These are phyloP conservation scores for Aureobasidium musti DNA, from an alignment of 2,329 filamentous ascomycete genomes.

Conservation along the genomic window DNA sequence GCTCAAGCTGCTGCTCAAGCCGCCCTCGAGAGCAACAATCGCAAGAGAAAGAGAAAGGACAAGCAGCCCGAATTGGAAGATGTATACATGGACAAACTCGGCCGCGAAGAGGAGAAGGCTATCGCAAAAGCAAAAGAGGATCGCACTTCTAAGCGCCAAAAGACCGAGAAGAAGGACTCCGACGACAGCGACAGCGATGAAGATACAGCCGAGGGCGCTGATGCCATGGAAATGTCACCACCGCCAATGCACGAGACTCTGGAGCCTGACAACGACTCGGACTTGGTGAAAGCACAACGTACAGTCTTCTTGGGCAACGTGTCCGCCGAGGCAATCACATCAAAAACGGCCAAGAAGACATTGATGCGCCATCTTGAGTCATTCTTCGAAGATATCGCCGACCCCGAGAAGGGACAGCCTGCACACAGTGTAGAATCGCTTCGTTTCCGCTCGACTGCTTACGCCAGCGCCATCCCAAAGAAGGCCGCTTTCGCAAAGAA, in stretches of 20 bases:
- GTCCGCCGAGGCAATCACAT: slow-evolving; percentile 76
- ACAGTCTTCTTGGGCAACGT: slow-evolving; percentile 95
- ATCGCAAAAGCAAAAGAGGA: slow-evolving; percentile 24
- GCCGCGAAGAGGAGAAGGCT: slow-evolving; percentile 47
- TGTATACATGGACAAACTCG: slow-evolving; percentile 65
- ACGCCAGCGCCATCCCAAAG: slow-evolving; percentile 79
- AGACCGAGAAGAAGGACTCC: slow-evolving; percentile 33
- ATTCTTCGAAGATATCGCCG: slow-evolving; percentile 60
- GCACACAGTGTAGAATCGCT: slow-evolving; percentile 81
- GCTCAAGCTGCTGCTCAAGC: slow-evolving; percentile 34
- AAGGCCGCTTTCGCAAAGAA: slow-evolving; percentile 93
- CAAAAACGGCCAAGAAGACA: slow-evolving; percentile 76
- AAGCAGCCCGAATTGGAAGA: slow-evolving; percentile 34
- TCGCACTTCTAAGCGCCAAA: slow-evolving; percentile 25
- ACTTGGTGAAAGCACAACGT: slow-evolving; percentile 81
- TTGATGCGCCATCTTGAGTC: slow-evolving; percentile 77
- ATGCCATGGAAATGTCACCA: slow-evolving; percentile 55
- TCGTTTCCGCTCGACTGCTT: slow-evolving; percentile 91
- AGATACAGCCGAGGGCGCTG: slow-evolving; percentile 43
- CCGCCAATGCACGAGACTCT: slow-evolving; percentile 57
- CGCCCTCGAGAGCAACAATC: slow-evolving; percentile 41
- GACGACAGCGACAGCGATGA: slow-evolving; percentile 37
- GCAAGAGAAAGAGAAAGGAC: slow-evolving; percentile 60
- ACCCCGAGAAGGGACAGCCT: slow-evolving; percentile 47
- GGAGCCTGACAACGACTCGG: slow-evolving; percentile 49